A percentile compares a stretch with the other conserved stretches of the same genome.
Conservation (phyloP, 2,329 filamentous ascomycete genomes). For the Penicillium sp. region DNA sequence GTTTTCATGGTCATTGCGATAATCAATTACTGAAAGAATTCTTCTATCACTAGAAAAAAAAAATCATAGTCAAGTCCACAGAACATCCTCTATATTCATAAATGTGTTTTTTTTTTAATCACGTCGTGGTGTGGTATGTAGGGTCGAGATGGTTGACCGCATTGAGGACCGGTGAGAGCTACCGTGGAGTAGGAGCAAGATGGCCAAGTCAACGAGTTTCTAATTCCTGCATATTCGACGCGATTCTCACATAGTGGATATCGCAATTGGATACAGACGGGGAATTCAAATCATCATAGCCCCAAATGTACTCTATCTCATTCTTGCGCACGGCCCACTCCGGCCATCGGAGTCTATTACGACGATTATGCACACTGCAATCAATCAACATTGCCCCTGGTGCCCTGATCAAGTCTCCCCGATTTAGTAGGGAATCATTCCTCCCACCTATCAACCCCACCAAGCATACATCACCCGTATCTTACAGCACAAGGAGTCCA, state of each 20-base stretch:
- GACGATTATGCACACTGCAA: neutral
- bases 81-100: too few species aligned
- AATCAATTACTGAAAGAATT: neutral
- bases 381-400: neutral
- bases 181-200: neutral
- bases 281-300: neutral
- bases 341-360: conserved; percentile 9
- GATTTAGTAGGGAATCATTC: neutral
- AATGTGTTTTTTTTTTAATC: too few species aligned
- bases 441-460: neutral
- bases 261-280: neutral
- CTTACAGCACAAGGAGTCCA: conserved; percentile 14
- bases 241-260: neutral
- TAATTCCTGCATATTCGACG: neutral
- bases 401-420: neutral
- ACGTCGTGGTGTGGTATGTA: neutral
- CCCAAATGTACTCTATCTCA: neutral
- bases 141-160: neutral
- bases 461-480: neutral
- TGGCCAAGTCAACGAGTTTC: neutral
- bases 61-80: neutral
- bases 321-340: conserved; percentile 11
- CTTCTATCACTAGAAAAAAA: too few species aligned
- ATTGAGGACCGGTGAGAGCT: neutral
- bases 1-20: neutral